Base-by-base conservation (phyloP, 1,139 yeast genomes). In the Diutina scorzettiae region DNA sequence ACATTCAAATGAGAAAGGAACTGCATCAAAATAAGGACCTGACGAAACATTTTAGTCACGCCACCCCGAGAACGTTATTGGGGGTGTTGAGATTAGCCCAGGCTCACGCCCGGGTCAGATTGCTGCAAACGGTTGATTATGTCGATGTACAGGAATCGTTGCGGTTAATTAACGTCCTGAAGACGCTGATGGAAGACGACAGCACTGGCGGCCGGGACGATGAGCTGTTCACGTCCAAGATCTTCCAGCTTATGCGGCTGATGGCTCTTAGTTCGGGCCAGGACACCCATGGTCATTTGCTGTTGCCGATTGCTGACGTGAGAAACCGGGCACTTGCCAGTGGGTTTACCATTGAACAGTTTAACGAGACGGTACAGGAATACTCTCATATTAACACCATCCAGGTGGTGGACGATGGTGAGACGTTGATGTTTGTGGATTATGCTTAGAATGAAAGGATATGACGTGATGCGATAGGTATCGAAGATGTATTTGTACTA, bases 81-180 rank as follows among this genome's bases (percentile, higher is more conserved):
- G 98, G 94, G 51, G 81, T 93, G 43, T 66, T 93, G 53, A 81
- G 99, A 64, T 71, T 93, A 72, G 76, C 98, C 1, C 97, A 91
- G 62, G 98, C 97, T 0, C 71, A 84, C 48, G 97, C 98, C 0
- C 76, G 96, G 54, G 69, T 93, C 47, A 73, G 97, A 54, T 85
- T 91, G 58, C 79, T 81, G 46, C 71, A 81, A 48, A 63, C 58
- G 14, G 98, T 93, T 7, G 71, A 70, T 23, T 63, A 70, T 42
- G 84, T 75, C 47, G 98, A 93, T 60, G 96, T 93, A 31, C 97
- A 93, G 55, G 99, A 93, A 63, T 96, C 98, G 0, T 68, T 93
- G 53, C 74, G 98, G 54, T 71, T 93, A 51, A 69, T 82, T 46
- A 81, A 81, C 51, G 95, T 85, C 17, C 86, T 96, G 21, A 85